Evolutionary conservation across 2,329 filamentous ascomycete species (phyloP).

Genomic region (Penicillium sclerotiorum): DNA sequence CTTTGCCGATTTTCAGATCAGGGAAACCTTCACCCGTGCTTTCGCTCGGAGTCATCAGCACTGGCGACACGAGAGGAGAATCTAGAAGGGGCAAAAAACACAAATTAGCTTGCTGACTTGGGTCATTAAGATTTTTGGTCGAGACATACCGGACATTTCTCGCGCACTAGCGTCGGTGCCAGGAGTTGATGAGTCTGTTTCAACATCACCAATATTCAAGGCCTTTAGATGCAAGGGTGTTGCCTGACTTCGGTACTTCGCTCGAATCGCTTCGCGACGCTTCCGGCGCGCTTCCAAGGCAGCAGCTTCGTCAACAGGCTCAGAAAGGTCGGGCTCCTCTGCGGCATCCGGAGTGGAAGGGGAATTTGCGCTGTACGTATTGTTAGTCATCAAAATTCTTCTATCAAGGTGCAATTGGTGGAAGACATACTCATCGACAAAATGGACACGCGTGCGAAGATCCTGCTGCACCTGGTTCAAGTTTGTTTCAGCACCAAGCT

Average conservation of each 20-base stretch:
- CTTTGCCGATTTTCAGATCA: constrained; percentile 65
- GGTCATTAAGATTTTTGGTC: too few relatives aligned
- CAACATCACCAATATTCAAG: constrained; percentile 62
- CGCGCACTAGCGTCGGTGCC: constrained; percentile 46
- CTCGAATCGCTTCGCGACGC: constrained; percentile 79
- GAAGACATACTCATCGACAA: constrained; percentile 48
- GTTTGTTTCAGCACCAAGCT: constrained; percentile 69
- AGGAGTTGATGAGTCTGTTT: constrained; percentile 56
- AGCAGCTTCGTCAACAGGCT: constrained; percentile 75
- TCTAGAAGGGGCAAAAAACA: constrained; percentile 15
- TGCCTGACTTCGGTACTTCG: constrained; percentile 73
- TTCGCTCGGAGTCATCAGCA: constrained; percentile 52
- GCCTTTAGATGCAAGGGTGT: constrained; percentile 76
- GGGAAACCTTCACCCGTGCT: constrained; percentile 57
- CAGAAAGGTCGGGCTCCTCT: constrained; percentile 49
- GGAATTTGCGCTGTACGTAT: constrained; percentile 19
- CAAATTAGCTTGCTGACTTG: constrained; percentile 16
- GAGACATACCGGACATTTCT: constrained; percentile 45
- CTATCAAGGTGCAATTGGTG: not conserved
- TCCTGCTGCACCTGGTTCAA: constrained; percentile 60
- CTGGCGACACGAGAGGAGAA: constrained; percentile 47
- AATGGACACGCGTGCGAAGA: constrained; percentile 42
- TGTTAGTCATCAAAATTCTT: constrained; percentile 15
- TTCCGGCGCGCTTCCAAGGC: constrained; percentile 83
- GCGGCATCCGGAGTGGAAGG: constrained; percentile 16